These are phyloP conservation scores for Piromyces sp. DNA, from an alignment of 192 early-diverging fungal species.

Conservation along the genomic window DNA sequence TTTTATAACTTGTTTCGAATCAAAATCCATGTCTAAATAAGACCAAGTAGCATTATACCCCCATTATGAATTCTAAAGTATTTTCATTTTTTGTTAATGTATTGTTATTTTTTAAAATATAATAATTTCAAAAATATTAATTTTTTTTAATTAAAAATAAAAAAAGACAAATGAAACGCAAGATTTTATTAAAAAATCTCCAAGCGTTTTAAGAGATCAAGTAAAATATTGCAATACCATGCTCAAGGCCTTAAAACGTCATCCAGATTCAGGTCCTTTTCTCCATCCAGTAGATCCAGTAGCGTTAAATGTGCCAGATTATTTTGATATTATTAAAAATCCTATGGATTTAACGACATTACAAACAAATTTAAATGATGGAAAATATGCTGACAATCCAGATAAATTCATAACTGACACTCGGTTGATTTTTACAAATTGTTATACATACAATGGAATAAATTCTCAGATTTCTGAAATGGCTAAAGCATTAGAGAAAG, in stretches of 20 bases:
- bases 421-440: conserved; percentile 39
- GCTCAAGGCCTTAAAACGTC: conserved; percentile 52
- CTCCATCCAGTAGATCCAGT: conserved; percentile 62
- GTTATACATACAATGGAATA: conserved; percentile 61
- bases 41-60: neutral
- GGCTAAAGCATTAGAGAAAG: conserved; percentile 46
- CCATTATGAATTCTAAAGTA: neutral
- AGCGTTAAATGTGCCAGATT: conserved; percentile 62
- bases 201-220: conserved; percentile 45
- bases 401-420: conserved; percentile 31
- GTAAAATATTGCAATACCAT: conserved; percentile 63
- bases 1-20: too few species aligned
- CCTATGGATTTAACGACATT: conserved; percentile 50
- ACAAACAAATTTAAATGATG: neutral
- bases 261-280: conserved; percentile 75
- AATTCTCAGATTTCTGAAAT: conserved; percentile 50
- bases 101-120: neutral
- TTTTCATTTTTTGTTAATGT: neutral
- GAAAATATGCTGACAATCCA: neutral
- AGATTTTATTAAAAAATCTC: neutral
- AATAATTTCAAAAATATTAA: neutral
- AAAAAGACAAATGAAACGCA: neutral
- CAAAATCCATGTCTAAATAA: neutral
- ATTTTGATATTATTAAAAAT: conserved; percentile 45
- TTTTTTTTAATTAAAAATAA: neutral